Conservation (phyloP, 345 rosid genomes). For the Acer negundo region DNA sequence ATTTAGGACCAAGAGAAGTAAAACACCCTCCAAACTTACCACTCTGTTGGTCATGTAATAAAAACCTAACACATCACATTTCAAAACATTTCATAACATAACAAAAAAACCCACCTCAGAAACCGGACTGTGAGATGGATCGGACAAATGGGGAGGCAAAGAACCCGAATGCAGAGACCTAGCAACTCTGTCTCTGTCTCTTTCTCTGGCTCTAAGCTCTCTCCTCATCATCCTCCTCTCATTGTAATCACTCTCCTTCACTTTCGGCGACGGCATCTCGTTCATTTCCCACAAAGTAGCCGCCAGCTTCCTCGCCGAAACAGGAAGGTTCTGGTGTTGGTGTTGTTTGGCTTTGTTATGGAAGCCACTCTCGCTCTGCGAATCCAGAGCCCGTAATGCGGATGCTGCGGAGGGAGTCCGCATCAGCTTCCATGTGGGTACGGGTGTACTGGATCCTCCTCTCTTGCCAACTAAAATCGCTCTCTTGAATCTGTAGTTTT, state of each 20-base stretch:
- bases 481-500: conserved; percentile 78
- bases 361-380: conserved; percentile 52
- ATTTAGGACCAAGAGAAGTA: too few relatives aligned
- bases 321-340: conserved; percentile 48
- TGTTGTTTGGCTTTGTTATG: conserved; percentile 35
- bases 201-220: conserved; percentile 47
- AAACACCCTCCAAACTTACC: neutral
- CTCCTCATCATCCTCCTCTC: conserved; percentile 48
- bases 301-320: conserved; percentile 94
- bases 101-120: conserved; percentile 64
- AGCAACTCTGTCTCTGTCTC: conserved; percentile 49
- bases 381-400: conserved; percentile 47
- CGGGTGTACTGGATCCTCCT: conserved; percentile 88
- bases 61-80: neutral
- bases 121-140: conserved; percentile 95
- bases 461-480: conserved; percentile 80
- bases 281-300: conserved; percentile 99
- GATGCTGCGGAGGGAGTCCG: conserved; percentile 67
- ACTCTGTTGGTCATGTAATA: neutral
- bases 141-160: conserved; percentile 90
- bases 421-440: conserved; percentile 85
- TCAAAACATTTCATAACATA: neutral
- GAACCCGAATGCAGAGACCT: conserved; percentile 73
- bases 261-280: conserved; percentile 80
- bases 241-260: conserved; percentile 36